These are phyloP conservation scores for Lachnum nothofagi DNA, from an alignment of 2,329 filamentous ascomycete species.

Conservation along the genomic window DNA sequence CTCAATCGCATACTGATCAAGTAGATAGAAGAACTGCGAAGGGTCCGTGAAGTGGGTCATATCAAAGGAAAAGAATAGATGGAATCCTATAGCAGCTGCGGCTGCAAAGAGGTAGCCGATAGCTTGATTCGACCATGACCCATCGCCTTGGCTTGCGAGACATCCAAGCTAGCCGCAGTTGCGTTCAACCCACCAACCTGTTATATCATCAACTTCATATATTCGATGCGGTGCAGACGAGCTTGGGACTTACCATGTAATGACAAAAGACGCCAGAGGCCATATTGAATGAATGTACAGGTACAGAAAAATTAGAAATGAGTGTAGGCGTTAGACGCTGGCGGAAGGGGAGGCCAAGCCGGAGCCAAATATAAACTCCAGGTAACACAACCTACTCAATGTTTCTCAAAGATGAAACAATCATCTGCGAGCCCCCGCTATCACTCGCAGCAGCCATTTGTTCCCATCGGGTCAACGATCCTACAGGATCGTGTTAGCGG, in stretches of 20 bases:
- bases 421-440: too few relatives aligned
- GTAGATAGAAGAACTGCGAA: conserved; percentile 27
- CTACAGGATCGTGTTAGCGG: too few relatives aligned
- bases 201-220: not conserved
- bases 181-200: conserved; percentile 22
- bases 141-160: conserved; percentile 23
- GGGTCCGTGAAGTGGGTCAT: conserved; percentile 28
- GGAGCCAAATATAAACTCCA: not conserved
- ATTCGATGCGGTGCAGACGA: not conserved
- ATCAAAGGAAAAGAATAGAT: conserved; percentile 37
- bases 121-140: conserved; percentile 31
- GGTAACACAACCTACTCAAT: not conserved
- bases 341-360: too few relatives aligned
- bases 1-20: conserved; percentile 24
- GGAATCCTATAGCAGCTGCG: conserved; percentile 29
- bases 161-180: conserved; percentile 17
- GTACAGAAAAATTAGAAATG: not conserved
- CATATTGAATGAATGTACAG: not conserved
- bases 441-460: too few relatives aligned
- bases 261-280: conserved; percentile 1
- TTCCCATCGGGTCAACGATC: too few relatives aligned
- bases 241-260: conserved; percentile 2
- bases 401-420: not conserved
- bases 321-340: too few relatives aligned
- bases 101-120: conserved; percentile 32